These are phyloP conservation scores for Endotrypanum monterogeii DNA, from an alignment of 208 protist genomes.

Conservation along the genomic window DNA sequence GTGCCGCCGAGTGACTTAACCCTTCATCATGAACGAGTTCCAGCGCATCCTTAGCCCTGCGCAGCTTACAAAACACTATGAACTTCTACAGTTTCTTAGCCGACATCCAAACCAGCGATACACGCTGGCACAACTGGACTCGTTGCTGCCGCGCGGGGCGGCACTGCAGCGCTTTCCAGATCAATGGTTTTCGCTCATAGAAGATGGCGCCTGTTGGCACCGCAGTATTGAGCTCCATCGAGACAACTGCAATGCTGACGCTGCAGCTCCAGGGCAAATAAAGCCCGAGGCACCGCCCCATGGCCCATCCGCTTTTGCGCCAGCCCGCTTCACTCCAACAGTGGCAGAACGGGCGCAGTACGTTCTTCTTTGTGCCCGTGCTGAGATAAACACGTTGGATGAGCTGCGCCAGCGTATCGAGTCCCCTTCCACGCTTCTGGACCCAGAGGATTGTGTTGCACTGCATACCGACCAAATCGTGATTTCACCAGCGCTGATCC, in stretches of 20 bases:
- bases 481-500: conserved; percentile 43
- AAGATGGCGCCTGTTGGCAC: conserved; percentile 49
- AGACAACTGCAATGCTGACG: not conserved
- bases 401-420: conserved; percentile 61
- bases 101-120: conserved; percentile 68
- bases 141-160: conserved; percentile 74
- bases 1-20: too few relatives aligned
- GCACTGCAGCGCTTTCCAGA: conserved; percentile 78
- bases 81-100: conserved; percentile 79
- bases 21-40: conserved; percentile 65
- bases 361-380: conserved; percentile 54
- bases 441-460: conserved; percentile 78
- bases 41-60: conserved; percentile 61
- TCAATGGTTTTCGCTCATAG: conserved; percentile 71
- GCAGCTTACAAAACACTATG: conserved; percentile 87
- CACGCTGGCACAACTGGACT: conserved; percentile 79
- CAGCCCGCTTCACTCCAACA: not conserved
- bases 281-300: not conserved
- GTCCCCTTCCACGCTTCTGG: conserved; percentile 49
- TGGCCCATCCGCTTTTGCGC: not conserved
- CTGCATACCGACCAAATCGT: conserved; percentile 87
- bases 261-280: not conserved
- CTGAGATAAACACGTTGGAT: conserved; percentile 51
- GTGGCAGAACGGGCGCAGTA: conserved; percentile 24
- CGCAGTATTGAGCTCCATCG: conserved; percentile 70